Evolutionary conservation across 2,329 filamentous ascomycete species (phyloP).

Genomic region (Rhexocercosporidium sp.): DNA sequence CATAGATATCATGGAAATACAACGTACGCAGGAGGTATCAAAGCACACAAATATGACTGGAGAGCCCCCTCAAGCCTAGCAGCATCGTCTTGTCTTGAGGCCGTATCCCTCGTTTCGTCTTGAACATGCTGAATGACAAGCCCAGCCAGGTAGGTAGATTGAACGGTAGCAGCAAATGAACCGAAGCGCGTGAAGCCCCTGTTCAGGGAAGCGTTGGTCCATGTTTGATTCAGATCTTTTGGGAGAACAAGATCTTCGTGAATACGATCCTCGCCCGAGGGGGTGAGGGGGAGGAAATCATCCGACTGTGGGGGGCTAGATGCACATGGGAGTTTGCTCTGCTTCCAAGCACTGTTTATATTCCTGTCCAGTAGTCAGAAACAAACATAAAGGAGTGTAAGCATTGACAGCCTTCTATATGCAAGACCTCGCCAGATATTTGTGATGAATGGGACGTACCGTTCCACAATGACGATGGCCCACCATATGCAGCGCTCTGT

Average conservation of each 20-base stretch:
- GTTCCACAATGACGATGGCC: constrained; percentile 27
- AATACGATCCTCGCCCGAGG: constrained; percentile 9
- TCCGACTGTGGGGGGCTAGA: constrained; percentile 19
- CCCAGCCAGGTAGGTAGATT: constrained; percentile 24
- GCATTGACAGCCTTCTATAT: not conserved
- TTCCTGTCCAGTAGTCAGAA: constrained; percentile 15
- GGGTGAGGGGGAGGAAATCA: constrained; percentile 22
- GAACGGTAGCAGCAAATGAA: constrained; percentile 23
- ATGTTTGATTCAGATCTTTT: constrained; percentile 9
- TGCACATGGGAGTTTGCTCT: constrained; percentile 25
- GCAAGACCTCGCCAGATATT: no score
- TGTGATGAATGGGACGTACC: constrained; percentile 3
- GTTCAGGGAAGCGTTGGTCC: not conserved
- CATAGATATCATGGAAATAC: not conserved
- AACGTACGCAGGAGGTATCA: constrained; percentile 26
- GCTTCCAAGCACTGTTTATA: constrained; percentile 20
- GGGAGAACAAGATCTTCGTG: constrained; percentile 26
- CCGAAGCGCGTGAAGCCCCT: constrained; percentile 21
- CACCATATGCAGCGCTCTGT: constrained; percentile 29
- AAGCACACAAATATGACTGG: constrained; percentile 22
- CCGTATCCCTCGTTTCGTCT: constrained; percentile 1
- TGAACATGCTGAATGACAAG: constrained; percentile 23
- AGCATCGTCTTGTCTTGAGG: constrained; percentile 11
- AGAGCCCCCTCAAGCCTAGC: constrained; percentile 21
- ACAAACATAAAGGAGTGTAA: not conserved